Conservation (phyloP, 2,329 filamentous ascomycete species). For the Paecilomyces formosus region DNA sequence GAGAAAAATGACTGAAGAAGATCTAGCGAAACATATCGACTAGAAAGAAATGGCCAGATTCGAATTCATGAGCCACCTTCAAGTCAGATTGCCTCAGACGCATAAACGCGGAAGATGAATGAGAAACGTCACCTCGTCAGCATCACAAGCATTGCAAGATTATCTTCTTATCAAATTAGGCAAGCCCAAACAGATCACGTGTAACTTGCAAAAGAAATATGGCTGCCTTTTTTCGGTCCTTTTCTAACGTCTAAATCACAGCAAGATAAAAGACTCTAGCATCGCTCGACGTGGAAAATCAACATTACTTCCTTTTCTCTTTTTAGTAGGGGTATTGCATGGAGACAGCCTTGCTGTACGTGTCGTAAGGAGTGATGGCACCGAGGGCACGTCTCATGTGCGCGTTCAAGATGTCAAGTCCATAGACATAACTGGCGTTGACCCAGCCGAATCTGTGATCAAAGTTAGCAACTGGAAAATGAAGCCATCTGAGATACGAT, state of each 20-base stretch:
- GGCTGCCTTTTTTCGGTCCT: not conserved
- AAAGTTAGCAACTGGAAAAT: constrained; percentile 3
- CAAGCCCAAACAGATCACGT: not conserved
- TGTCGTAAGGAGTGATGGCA: constrained; percentile 78
- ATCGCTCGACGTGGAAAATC: not conserved
- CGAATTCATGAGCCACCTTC: not conserved
- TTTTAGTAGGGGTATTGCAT: constrained; percentile 17
- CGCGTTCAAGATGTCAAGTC: constrained; percentile 77
- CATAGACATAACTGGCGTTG: constrained; percentile 95
- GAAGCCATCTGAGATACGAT: not conserved
- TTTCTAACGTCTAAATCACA: not conserved
- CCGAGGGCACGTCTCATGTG: constrained; percentile 86
- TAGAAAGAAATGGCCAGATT: not conserved
- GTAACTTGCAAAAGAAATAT: not conserved
- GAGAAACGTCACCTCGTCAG: not conserved
- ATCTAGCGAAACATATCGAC: not conserved
- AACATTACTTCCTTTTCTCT: not conserved
- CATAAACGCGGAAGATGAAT: not conserved
- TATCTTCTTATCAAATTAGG: not conserved
- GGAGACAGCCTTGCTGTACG: constrained; percentile 61
- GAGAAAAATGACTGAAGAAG: not conserved
- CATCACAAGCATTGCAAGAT: not conserved
- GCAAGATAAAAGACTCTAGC: not conserved
- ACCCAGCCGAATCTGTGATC: constrained; percentile 85
- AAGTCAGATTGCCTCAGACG: not conserved